Percentiles rank a stretch among this genome's conserved stretches.
These are phyloP conservation scores for Plasmodium ovale DNA, from an alignment of 169 alveolate species.

Conservation along the genomic window DNA sequence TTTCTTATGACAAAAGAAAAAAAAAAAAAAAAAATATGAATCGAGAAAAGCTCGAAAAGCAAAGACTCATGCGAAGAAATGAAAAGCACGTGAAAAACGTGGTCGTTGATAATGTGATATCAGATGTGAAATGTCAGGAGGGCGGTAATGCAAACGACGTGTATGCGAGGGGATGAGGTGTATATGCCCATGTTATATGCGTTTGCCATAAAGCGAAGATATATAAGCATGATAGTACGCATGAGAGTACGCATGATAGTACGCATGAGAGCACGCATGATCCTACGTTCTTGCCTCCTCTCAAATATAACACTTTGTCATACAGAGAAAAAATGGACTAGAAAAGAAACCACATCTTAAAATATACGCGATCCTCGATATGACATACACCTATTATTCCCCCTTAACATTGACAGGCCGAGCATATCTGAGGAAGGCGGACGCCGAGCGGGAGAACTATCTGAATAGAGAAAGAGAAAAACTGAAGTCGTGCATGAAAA, in stretches of 20 bases:
- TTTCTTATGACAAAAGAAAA: no score
- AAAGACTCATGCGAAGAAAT: slow-evolving; percentile 58
- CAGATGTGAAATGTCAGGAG: slow-evolving; percentile 18
- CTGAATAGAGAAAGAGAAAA: slow-evolving; percentile 28
- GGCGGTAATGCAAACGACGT: slow-evolving; percentile 22
- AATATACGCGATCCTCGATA: no score
- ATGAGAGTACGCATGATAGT: no score
- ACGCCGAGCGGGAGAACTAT: slow-evolving; percentile 39
- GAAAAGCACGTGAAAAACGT: slow-evolving; percentile 52
- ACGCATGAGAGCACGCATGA: no score
- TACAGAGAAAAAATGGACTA: not conserved
- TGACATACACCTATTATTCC: no score
- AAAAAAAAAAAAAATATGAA: slow-evolving; percentile 14
- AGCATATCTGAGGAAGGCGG: slow-evolving; percentile 27
- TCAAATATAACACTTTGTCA: no score
- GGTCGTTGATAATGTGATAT: slow-evolving; percentile 26
- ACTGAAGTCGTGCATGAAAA: slow-evolving; percentile 23
- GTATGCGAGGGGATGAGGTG: no score
- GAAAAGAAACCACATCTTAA: not conserved
- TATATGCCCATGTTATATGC: not conserved
- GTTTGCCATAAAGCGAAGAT: not conserved
- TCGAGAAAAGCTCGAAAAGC: slow-evolving; percentile 51
- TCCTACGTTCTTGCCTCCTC: no score
- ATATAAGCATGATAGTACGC: no score
- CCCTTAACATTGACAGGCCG: not conserved